A percentile compares a stretch with the other conserved stretches of the same genome.
Conservation (phyloP, 306 rosid species). For the Nissolia schottii region DNA sequence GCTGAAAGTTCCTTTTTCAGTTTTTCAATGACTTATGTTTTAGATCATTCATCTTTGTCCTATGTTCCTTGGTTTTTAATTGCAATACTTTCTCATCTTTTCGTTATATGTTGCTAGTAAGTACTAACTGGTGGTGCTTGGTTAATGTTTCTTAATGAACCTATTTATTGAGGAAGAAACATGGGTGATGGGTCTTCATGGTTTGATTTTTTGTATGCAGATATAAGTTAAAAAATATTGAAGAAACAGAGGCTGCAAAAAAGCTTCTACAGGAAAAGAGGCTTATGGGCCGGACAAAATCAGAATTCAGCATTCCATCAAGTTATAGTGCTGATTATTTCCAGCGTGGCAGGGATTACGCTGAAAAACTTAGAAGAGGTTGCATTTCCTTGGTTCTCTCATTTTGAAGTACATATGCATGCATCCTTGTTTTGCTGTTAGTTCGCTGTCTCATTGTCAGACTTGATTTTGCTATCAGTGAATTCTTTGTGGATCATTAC, state of each 20-base stretch:
- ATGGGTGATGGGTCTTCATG: slow-evolving; percentile 2
- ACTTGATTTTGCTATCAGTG: slow-evolving; percentile 5
- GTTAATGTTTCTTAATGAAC: background rate
- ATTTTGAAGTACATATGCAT: background rate
- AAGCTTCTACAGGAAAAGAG: slow-evolving; percentile 94
- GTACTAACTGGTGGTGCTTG: background rate
- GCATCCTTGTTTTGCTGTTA: background rate
- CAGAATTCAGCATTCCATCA: slow-evolving; percentile 84
- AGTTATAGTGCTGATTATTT: slow-evolving; percentile 97
- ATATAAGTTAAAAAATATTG: slow-evolving; percentile 82
- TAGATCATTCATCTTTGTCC: background rate
- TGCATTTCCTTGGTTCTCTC: slow-evolving; percentile 1
- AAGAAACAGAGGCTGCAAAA: slow-evolving; percentile 98
- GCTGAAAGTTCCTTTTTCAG: background rate
- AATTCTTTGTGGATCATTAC: background rate
- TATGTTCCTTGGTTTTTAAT: background rate
- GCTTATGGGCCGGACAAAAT: slow-evolving; percentile 69
- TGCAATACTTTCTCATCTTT: background rate
- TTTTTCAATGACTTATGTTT: background rate
- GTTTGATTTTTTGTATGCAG: slow-evolving; percentile 40
- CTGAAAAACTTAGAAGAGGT: slow-evolving; percentile 97
- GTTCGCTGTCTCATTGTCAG: slow-evolving; percentile 1
- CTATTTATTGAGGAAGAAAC: background rate
- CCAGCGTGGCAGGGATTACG: slow-evolving; percentile 99
- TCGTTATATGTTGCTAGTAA: slow-evolving; percentile 9